Evolutionary conservation across 2,329 filamentous ascomycete genomes (phyloP), one percentile per base, ranked within the genome.

Genomic region (Proliferodiscus dingleyae): DNA sequence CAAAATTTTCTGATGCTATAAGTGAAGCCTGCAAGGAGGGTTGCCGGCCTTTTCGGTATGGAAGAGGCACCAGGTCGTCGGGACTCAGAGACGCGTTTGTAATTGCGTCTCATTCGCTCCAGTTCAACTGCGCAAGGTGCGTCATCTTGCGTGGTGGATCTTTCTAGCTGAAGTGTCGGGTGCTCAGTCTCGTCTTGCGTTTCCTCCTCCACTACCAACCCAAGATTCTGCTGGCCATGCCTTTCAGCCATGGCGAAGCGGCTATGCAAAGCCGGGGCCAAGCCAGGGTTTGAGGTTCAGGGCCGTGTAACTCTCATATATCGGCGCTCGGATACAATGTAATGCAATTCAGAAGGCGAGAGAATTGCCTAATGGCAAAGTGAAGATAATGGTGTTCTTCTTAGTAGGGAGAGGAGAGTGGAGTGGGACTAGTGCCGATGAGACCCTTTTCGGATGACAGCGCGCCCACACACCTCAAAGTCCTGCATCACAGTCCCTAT

Each of bases 1-100:
- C 76, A 80, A 49, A 73, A 72, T 40, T 57, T 66, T 22, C 57
- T 55, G 29, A 60, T 21, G 28, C 32, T 43, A 37, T 55, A 58
- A 10, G 36, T 45, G 37, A 56, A 39, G 42, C 44, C 49, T 46
- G 45, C 55, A 10, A 51, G 23, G 34, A 54, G 16, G 8, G 44
- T 54, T 24, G 50, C 37, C 10, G 55, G 55, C 50, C 55, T 53
- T 18, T 26, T 52, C 24, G 38, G 22, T 13, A 37, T 24, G 8
- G 46, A 28, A 26, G 42, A 46, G 34, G 37, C 4, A 34, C 2
- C 41, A 33, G 51, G 45, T 18, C 37, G 40, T 30, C 41, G 48
- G 36, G 45, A 43, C 16, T 47, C 46, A 4, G 59, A 60, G 16
- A 52, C 55, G 13, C 46, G 51, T 24, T 38, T 54, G 34, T 62